Evolutionary conservation across 257 asterid species (phyloP), one percentile per base, ranked within the genome.

Genomic region (Penstemon barbatus): DNA sequence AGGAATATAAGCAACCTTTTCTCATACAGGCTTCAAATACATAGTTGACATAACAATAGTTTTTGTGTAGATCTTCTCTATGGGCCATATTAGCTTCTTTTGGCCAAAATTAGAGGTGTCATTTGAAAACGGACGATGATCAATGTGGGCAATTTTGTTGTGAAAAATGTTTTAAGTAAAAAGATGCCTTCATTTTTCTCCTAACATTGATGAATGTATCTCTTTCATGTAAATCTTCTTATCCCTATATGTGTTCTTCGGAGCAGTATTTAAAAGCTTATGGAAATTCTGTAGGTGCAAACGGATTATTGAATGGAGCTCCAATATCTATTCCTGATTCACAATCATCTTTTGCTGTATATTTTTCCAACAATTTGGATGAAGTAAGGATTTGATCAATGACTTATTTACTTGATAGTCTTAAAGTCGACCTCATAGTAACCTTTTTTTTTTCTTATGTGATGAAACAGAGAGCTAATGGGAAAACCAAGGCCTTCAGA

Each of bases 361-460:
- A 10, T 65, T 79, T 89, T 57, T 11, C 56, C 57, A 64, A 65
- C 75, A 79, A 72, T 64, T 50, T 85, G 84, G 87, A 84, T 52
- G 50, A 73, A n/a, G 89, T 84, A 81, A 66, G 79, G 6, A 1
- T 49, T 61, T 80, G 52, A 25, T 64, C 59, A 13, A 51, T 73
- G 51, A 40, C 62, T 73, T 76, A 48, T 65, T 74, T 69, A 40
- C 64, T 68, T 75, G 58, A 65, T 68, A 41, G 58, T 39, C 53
- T 59, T 74, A 57, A 70, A 65, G 69, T 74, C 54, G 71, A 68
- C 68, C 18, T 61, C 72, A 63, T 70, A 49, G 71, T 65, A 46
- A 65, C 56, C 12, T 72, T 61, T 57, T 64, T 57, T 25, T 74
- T 69, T 62, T 71, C 38, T 77, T 68, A 13, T n/a, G 37, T 71